A percentile compares a stretch with the other conserved stretches of the same genome.
phyloP scores from a whole-genome alignment of 352 stramenopile genomes.

The Phytopythium ostracodes region DNA sequence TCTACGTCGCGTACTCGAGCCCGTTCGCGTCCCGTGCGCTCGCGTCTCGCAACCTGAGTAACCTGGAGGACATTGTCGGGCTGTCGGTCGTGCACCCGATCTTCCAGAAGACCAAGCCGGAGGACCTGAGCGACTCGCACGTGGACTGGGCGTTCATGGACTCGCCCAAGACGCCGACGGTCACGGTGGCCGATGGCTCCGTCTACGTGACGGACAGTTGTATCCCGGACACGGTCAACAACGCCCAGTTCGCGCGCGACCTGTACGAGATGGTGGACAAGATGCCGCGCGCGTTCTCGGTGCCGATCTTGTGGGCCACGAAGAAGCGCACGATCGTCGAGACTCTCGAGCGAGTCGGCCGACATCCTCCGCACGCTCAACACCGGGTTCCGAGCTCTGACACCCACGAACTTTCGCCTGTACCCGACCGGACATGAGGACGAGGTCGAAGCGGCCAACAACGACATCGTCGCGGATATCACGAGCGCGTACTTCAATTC shows the following conservation, averaged over 20 bases:
- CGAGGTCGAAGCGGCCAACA: constrained; percentile 61
- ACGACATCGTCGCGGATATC: constrained; percentile 56
- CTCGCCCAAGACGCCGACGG: neutral
- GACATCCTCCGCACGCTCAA: constrained; percentile 69
- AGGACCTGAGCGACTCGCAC: constrained; percentile 32
- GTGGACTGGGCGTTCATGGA: constrained; percentile 35
- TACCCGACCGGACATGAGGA: constrained; percentile 37
- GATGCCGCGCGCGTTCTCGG: constrained; percentile 23
- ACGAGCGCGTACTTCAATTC: constrained; percentile 58
- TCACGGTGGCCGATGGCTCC: constrained; percentile 6
- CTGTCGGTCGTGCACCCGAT: constrained; percentile 77
- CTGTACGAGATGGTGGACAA: constrained; percentile 31
- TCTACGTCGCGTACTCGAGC: constrained; percentile 92
- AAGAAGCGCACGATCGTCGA: constrained; percentile 66
- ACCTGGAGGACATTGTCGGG: constrained; percentile 87
- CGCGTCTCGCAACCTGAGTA: constrained; percentile 80
- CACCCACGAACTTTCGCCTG: constrained; percentile 30
- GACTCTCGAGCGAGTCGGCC: constrained; percentile 70
- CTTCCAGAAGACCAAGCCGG: constrained; percentile 36
- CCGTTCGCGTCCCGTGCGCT: constrained; percentile 67
- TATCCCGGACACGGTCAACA: constrained; percentile 25
- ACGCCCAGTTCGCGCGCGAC: constrained; percentile 22
- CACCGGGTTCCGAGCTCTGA: constrained; percentile 33
- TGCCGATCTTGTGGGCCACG: constrained; percentile 72
- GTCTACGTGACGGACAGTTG: constrained; percentile 16